Percentiles rank a stretch among this genome's conserved stretches.
phyloP scores from a whole-genome alignment of 345 rosid species.

The Gossypium ekmanianum region DNA sequence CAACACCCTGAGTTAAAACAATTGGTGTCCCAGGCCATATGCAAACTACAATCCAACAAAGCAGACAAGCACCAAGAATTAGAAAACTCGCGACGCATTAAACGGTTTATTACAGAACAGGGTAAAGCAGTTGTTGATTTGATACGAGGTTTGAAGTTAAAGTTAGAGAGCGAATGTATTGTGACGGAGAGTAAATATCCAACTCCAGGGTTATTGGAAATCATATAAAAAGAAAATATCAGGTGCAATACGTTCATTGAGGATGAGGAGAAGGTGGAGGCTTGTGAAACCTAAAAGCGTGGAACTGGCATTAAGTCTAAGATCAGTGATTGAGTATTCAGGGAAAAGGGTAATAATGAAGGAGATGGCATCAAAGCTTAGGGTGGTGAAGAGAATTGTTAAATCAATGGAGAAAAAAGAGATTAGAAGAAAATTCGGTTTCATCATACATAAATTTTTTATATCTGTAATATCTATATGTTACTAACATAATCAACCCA shows the following conservation, averaged over 20 bases:
- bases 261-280: neutral
- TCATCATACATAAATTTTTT: neutral
- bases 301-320: neutral
- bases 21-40: conserved; percentile 46
- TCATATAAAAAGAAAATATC: neutral
- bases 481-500: no score
- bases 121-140: neutral
- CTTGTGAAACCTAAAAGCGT: neutral
- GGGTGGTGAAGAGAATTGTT: neutral
- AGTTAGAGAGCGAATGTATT: neutral
- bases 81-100: neutral
- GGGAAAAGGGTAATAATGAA: neutral
- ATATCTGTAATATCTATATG: no score
- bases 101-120: neutral
- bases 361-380: neutral
- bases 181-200: neutral
- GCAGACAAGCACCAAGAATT: neutral
- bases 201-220: neutral
- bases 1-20: conserved; percentile 55
- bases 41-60: conserved; percentile 31
- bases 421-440: neutral
- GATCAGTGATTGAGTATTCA: neutral
- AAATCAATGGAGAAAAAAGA: neutral
- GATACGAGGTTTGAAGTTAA: neutral
- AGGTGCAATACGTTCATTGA: neutral